Conservation (phyloP, 306 rosid species). For the Canavalia ensiformis region DNA sequence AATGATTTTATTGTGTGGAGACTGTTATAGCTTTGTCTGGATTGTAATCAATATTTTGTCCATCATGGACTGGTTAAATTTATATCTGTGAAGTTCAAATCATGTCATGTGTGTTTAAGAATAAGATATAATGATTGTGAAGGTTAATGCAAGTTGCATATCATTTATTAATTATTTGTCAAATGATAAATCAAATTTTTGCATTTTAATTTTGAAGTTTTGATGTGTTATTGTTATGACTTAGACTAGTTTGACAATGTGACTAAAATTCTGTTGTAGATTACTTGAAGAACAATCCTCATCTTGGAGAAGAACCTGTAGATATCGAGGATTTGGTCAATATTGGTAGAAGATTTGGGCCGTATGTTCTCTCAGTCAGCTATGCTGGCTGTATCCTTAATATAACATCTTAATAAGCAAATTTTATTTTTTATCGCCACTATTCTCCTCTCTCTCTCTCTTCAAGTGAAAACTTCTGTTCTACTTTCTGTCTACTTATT, state of each 20-base stretch:
- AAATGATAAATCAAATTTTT: slow-evolving; percentile 43
- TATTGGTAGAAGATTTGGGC: slow-evolving; percentile 80
- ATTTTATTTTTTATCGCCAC: slow-evolving; percentile 21
- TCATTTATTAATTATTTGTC: slow-evolving; percentile 28
- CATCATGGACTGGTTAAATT: neutral
- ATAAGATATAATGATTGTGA: slow-evolving; percentile 25
- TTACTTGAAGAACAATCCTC: slow-evolving; percentile 73
- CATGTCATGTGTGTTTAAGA: neutral
- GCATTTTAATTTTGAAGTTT: slow-evolving; percentile 31
- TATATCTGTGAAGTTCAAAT: slow-evolving; percentile 17
- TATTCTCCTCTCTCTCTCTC: neutral
- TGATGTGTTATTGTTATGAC: slow-evolving; percentile 35
- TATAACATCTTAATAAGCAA: slow-evolving; percentile 22
- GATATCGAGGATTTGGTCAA: slow-evolving; percentile 97
- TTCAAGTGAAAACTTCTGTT: slow-evolving; percentile 39
- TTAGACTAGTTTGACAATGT: slow-evolving; percentile 44
- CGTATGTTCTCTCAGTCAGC: slow-evolving; percentile 68
- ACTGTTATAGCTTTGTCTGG: neutral
- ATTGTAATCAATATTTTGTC: slow-evolving; percentile 5
- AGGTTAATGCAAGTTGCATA: slow-evolving; percentile 28
- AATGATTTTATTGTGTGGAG: neutral
- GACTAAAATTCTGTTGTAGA: slow-evolving; percentile 60
- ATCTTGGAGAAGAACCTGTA: slow-evolving; percentile 92
- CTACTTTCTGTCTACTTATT: slow-evolving; percentile 47
- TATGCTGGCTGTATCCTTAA: slow-evolving; percentile 29